phyloP scores from a whole-genome alignment of 371 early-diverging fungal species.

The Syncephalastrum contaminatum region DNA sequence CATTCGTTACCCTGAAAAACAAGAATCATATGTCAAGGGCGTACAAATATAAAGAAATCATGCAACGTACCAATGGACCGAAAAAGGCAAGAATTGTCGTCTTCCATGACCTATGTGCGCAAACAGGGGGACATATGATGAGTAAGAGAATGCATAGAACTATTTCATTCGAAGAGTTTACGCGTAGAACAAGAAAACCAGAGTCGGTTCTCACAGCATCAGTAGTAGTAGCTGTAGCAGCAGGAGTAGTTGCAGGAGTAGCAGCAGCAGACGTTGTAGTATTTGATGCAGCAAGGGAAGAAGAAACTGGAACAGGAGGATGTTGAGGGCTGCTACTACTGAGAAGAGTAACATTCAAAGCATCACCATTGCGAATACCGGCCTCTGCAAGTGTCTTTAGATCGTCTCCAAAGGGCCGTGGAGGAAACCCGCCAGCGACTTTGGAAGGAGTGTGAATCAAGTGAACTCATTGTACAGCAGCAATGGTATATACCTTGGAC shows the following conservation, averaged over 20 bases:
- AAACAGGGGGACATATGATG: not conserved
- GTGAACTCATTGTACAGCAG: not conserved
- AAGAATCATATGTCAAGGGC: no score
- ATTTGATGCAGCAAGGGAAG: not conserved
- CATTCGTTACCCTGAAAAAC: constrained; percentile 5
- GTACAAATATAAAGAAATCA: no score
- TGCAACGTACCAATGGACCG: constrained; percentile 42
- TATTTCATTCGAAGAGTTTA: constrained; percentile 2
- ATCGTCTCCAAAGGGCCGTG: constrained; percentile 25
- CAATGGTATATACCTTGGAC: constrained; percentile 16
- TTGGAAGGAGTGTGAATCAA: constrained; percentile 4
- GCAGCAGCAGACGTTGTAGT: no score
- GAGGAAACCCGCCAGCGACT: constrained; percentile 51
- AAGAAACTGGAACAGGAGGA: not conserved
- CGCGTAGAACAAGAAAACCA: constrained; percentile 16
- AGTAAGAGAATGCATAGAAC: not conserved
- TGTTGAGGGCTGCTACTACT: constrained; percentile 9
- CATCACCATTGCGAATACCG: constrained; percentile 39
- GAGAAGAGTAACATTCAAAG: constrained; percentile 24
- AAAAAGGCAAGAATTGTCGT: constrained; percentile 59
- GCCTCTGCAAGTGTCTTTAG: constrained; percentile 10
- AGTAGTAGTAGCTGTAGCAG: not conserved
- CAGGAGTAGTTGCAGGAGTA: constrained; percentile 20
- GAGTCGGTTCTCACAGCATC: constrained; percentile 11
- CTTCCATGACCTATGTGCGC: constrained; percentile 38